Percentiles rank a stretch among this genome's conserved stretches.
Conservation (phyloP, 2,329 filamentous ascomycete genomes). For the Penicillium thymicola region DNA sequence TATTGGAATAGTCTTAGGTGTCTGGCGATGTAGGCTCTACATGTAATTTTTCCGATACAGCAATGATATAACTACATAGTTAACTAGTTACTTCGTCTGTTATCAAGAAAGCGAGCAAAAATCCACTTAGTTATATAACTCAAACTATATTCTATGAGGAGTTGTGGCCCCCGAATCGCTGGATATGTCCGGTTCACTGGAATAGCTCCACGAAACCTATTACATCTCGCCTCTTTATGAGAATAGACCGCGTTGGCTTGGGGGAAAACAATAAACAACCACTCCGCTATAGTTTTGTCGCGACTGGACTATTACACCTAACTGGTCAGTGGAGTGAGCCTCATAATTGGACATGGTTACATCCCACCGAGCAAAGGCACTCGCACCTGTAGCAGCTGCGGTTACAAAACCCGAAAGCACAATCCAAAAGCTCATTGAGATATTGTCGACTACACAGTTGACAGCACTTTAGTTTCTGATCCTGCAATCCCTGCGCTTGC, state of each 20-base stretch:
- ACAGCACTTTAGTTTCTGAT: background rate
- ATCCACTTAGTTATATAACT: background rate
- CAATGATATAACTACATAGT: background rate
- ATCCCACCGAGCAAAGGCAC: background rate
- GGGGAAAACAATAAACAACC: background rate
- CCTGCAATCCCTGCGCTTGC: background rate
- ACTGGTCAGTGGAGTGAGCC: background rate
- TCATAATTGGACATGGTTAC: background rate
- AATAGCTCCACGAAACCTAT: background rate
- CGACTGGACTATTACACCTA: background rate
- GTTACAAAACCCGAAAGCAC: background rate
- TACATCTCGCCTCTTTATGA: too few species aligned
- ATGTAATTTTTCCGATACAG: background rate
- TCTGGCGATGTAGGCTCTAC: background rate
- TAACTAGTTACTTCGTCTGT: too few species aligned
- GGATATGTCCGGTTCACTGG: background rate
- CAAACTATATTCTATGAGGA: background rate
- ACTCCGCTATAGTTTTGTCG: background rate
- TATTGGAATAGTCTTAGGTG: background rate
- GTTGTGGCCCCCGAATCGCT: background rate
- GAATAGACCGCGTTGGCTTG: background rate
- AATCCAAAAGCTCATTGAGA: background rate
- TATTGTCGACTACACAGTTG: background rate
- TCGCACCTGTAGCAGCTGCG: background rate
- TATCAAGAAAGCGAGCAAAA: background rate